Evolutionary conservation across 2,329 filamentous ascomycete genomes (phyloP), one percentile per base, ranked within the genome.

Genomic region (Myotisia sp.): DNA sequence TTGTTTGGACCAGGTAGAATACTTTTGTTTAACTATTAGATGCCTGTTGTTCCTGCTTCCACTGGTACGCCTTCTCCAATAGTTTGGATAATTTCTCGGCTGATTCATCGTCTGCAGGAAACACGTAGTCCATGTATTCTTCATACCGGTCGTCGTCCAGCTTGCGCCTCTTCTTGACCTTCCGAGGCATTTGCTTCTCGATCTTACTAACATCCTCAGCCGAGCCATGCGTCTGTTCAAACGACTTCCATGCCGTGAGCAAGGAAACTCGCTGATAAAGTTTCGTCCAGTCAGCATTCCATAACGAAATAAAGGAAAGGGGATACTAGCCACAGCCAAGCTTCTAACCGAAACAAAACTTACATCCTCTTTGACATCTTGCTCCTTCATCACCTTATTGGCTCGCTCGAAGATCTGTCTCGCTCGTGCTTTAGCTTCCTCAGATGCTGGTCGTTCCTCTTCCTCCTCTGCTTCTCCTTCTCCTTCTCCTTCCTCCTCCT

Each of bases 91-190:
- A 63, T 49, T 82, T 86, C 45, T 79, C 79, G 37, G 79, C 79
- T 53, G 83, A 79, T 61, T 83, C 74, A 56, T 94, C 86, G 62
- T 95, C 90, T 3, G 83, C 85, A 1, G 90, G 90, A 73, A 98
- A 98, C 21, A 98, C 74, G 49, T 92, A 95, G 56, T 95, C 90
- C 61, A 90, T 74, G 58, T 93, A 95, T 63, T 98, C 90, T 67
- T 98, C 85, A 64, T 84, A 94, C 23, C 74, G 77, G 55, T 90
- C 86, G 59, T 94, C 87, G 53, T 92, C 86, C 55, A 93, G 60
- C 70, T 76, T 84, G 57, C 90, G 78, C 51, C 84, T 71, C 68
- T 90, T 87, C 76, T 93, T 95, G 51, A 83, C 81, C 60, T 78
- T 77, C 44, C 86, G 73, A 21, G 90, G 90, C 85, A 95, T 92